phyloP scores from a whole-genome alignment of 1,284 basidiomycete genomes.

The Apiotrichum siamense region DNA sequence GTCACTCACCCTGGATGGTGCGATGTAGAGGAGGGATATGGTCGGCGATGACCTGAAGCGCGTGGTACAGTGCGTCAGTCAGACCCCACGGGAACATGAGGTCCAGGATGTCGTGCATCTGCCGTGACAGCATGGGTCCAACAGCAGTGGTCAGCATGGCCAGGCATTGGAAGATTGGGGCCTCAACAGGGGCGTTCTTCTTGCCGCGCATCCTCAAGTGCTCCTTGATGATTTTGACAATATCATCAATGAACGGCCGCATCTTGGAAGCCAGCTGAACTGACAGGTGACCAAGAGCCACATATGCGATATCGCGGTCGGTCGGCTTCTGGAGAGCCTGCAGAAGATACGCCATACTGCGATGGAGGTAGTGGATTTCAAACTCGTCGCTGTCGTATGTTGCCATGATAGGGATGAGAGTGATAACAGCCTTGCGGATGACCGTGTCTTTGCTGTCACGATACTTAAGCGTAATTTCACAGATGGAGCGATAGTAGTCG shows the following conservation, averaged over 20 bases:
- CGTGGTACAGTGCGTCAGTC: conserved; percentile 80
- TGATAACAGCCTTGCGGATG: conserved; percentile 87
- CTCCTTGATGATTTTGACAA: conserved; percentile 84
- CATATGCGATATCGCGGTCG: conserved; percentile 87
- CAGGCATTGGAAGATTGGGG: conserved; percentile 95
- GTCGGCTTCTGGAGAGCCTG: conserved; percentile 81
- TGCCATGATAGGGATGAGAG: conserved; percentile 88
- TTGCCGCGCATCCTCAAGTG: conserved; percentile 79
- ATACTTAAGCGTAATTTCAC: conserved; percentile 85
- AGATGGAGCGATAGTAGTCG: conserved; percentile 79
- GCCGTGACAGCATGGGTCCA: conserved; percentile 89
- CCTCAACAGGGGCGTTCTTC: conserved; percentile 89
- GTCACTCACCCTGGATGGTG: conserved; percentile 74
- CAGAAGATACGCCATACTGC: conserved; percentile 83
- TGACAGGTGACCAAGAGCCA: conserved; percentile 94
- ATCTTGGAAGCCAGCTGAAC: conserved; percentile 88
- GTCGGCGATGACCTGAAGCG: conserved; percentile 77
- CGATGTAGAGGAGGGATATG: conserved; percentile 86
- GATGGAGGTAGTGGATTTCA: conserved; percentile 78
- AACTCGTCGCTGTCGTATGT: conserved; percentile 89
- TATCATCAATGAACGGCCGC: conserved; percentile 89
- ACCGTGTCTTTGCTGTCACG: conserved; percentile 78
- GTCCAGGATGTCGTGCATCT: conserved; percentile 93
- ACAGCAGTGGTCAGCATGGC: conserved; percentile 94
- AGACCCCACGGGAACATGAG: conserved; percentile 94